Evolutionary conservation across 345 rosid species (phyloP), one percentile per base, ranked within the genome.

Genomic region (Boechera retrofracta): DNA sequence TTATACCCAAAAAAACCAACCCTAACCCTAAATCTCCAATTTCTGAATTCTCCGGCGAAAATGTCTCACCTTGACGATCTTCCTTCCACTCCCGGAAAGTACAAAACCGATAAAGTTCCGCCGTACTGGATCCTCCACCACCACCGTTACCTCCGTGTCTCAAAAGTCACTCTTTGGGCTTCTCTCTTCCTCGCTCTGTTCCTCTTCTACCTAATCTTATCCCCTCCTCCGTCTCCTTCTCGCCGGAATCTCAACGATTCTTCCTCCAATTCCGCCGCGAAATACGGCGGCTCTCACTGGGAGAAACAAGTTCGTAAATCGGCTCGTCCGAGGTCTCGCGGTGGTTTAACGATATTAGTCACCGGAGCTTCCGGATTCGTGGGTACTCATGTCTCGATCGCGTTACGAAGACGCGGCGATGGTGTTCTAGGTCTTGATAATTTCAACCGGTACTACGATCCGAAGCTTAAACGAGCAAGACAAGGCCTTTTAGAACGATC

Each of bases 361-460:
- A 91, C 93, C 32, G 91, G 93, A 31, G 95, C 97, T 4, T 87
- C 92, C n/a, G 92, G 97, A 12, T 91, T 91, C 64, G 91, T 89
- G 3, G 95, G 97, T 0, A 78, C 86, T 4, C 94, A 89, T 33
- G 91, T 86, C 16, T 82, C 90, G 0, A 72, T 88, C 21, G 83
- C 91, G 26, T 74, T 89, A 2, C 77, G 82, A 48, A 84, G 85
- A 53, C 89, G 93, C 10, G 95, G 97, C 10, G 94, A 91, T 9
- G 95, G 95, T 7, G 93, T 89, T 49, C 63, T 91, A 2, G 97
- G 93, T 21, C 79, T 91, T 0, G 95, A 91, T 62, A 91, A 89
- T 79, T 91, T 89, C 82, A 89, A 91, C 67, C 78, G 77, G 0
- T 89, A 89, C 81, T 89, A 87, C 29, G 91, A 87, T 41, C 70